These are phyloP conservation scores for Metschnikowia gelsemii DNA, from an alignment of 805 yeast species.

Conservation along the genomic window DNA sequence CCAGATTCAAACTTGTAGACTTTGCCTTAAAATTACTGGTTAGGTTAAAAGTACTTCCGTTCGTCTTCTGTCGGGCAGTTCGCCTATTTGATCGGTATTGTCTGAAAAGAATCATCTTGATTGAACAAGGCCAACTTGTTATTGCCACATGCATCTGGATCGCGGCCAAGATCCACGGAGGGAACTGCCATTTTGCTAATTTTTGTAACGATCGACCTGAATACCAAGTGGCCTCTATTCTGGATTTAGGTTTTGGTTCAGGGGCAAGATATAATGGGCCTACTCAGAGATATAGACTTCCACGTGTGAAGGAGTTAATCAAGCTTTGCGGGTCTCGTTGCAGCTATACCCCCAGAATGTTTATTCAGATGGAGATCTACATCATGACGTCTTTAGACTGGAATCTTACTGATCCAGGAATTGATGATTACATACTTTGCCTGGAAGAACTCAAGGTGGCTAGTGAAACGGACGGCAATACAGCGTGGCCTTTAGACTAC, in stretches of 20 bases:
- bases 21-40: constrained; percentile 72
- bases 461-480: constrained; percentile 20
- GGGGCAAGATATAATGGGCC: constrained; percentile 68
- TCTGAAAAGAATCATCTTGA: constrained; percentile 77
- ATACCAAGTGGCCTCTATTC: constrained; percentile 28
- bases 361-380: constrained; percentile 75
- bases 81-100: constrained; percentile 88
- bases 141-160: constrained; percentile 93
- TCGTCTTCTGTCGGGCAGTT: constrained; percentile 65
- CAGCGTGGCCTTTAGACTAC: constrained; percentile 7
- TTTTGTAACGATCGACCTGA: constrained; percentile 16
- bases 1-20: constrained; percentile 75
- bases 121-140: constrained; percentile 85
- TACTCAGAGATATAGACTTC: constrained; percentile 72
- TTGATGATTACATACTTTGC: constrained; percentile 38
- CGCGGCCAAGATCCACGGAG: constrained; percentile 81
- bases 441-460: constrained; percentile 40
- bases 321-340: constrained; percentile 65
- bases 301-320: constrained; percentile 59
- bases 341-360: constrained; percentile 47
- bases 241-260: constrained; percentile 41
- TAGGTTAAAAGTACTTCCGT: constrained; percentile 63
- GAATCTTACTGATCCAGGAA: constrained; percentile 63
- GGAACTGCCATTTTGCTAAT: constrained; percentile 65
- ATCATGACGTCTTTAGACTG: constrained; percentile 69